phyloP scores from a whole-genome alignment of 1,284 basidiomycete species.

The Thelephora terrestris region DNA sequence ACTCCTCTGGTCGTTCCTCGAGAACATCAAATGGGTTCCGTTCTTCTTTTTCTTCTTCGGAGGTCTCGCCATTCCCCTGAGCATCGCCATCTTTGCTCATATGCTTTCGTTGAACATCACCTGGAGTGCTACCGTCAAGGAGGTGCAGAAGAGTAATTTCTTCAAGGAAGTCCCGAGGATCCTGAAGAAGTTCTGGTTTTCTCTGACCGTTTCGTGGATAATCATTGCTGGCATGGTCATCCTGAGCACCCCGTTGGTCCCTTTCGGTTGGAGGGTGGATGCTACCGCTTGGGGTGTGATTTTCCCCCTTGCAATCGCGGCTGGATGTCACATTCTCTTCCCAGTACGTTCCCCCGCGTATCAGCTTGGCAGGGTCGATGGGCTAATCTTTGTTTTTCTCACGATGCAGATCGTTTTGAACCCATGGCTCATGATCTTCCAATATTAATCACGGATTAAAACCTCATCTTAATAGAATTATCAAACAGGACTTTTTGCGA shows the following conservation, averaged over 20 bases:
- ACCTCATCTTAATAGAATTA: not conserved
- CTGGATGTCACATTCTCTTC: constrained; percentile 33
- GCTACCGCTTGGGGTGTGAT: constrained; percentile 33
- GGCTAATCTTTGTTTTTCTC: not conserved
- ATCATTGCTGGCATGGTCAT: constrained; percentile 32
- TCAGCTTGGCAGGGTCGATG: not conserved
- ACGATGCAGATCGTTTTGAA: constrained; percentile 32
- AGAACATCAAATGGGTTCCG: constrained; percentile 39
- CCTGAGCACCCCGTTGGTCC: constrained; percentile 30
- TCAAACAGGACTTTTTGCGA: too few species aligned
- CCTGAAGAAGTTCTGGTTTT: constrained; percentile 39
- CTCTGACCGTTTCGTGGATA: constrained; percentile 30
- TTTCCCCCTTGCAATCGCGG: constrained; percentile 30
- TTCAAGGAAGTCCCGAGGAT: constrained; percentile 50
- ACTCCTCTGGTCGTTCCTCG: constrained; percentile 24
- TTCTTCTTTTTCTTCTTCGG: constrained; percentile 49
- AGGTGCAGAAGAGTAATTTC: constrained; percentile 45
- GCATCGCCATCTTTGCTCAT: constrained; percentile 40
- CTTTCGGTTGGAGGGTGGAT: constrained; percentile 33
- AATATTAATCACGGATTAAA: constrained; percentile 24
- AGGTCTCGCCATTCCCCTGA: constrained; percentile 38
- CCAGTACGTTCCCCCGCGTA: constrained; percentile 19
- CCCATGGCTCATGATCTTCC: constrained; percentile 41
- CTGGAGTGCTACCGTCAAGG: constrained; percentile 38
- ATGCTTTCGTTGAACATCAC: constrained; percentile 48